These are phyloP conservation scores for Sparassis latifolia DNA, from an alignment of 1,284 basidiomycete genomes.

Conservation along the genomic window DNA sequence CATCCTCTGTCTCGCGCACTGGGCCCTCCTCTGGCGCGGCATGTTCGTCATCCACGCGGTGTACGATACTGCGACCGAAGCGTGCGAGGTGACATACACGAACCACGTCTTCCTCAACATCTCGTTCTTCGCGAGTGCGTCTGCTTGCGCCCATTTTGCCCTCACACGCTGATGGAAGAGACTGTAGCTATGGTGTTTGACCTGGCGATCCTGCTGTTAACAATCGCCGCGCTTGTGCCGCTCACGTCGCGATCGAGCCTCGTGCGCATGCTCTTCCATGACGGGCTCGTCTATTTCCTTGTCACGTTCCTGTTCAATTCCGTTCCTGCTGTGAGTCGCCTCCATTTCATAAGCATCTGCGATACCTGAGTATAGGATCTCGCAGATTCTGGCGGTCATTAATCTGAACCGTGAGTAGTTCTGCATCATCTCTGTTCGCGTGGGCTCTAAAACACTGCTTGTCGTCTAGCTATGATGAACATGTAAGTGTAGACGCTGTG, in stretches of 20 bases:
- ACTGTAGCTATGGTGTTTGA: slow-evolving; percentile 60
- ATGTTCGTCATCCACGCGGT: slow-evolving; percentile 58
- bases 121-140: slow-evolving; percentile 65
- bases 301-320: slow-evolving; percentile 60
- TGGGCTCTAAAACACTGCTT: not conserved
- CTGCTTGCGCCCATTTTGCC: not conserved
- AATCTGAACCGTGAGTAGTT: slow-evolving; percentile 49
- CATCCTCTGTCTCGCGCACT: slow-evolving; percentile 52
- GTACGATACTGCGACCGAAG: slow-evolving; percentile 35
- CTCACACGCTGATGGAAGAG: not conserved
- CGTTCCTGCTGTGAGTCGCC: slow-evolving; percentile 51
- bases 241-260: slow-evolving; percentile 43
- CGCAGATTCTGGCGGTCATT: slow-evolving; percentile 45
- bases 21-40: slow-evolving; percentile 58
- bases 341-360: too few species aligned
- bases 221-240: slow-evolving; percentile 41
- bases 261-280: slow-evolving; percentile 59
- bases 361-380: too few species aligned
- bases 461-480: slow-evolving; percentile 51
- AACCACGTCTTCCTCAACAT: slow-evolving; percentile 51
- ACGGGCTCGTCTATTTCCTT: slow-evolving; percentile 63
- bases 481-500: slow-evolving; percentile 38
- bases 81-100: slow-evolving; percentile 47
- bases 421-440: too few species aligned
- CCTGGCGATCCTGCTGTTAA: slow-evolving; percentile 50